phyloP scores from a whole-genome alignment of 768 basidiomycete species.

The Naganishia vaughanmartiniae region DNA sequence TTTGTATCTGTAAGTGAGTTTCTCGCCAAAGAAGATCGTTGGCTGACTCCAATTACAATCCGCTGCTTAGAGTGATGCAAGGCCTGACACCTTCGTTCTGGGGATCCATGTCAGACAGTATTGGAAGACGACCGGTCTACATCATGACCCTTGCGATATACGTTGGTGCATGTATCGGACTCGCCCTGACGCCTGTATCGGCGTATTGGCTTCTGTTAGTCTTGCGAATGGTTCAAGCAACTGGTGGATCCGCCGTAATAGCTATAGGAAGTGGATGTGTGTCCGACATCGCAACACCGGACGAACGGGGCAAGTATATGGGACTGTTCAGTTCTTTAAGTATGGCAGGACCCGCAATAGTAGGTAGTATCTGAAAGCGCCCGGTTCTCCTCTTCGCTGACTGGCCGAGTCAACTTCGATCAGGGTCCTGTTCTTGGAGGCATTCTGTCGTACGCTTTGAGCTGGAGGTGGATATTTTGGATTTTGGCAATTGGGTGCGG shows the following conservation, averaged over 20 bases:
- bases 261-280: slow-evolving; percentile 78
- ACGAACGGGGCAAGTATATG: slow-evolving; percentile 71
- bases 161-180: slow-evolving; percentile 64
- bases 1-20: slow-evolving; percentile 60
- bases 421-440: slow-evolving; percentile 58
- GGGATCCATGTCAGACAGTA: slow-evolving; percentile 62
- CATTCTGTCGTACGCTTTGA: slow-evolving; percentile 59
- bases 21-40: not conserved
- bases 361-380: slow-evolving; percentile 1
- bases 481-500: slow-evolving; percentile 43
- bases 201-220: slow-evolving; percentile 77
- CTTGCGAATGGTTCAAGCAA: slow-evolving; percentile 74
- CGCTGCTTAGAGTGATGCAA: slow-evolving; percentile 37
- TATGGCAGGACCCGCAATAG: slow-evolving; percentile 40
- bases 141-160: slow-evolving; percentile 65
- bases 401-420: not conserved
- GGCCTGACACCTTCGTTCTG: slow-evolving; percentile 59
- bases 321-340: slow-evolving; percentile 59
- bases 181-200: slow-evolving; percentile 59
- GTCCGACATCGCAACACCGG: slow-evolving; percentile 69
- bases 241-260: slow-evolving; percentile 74
- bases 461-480: slow-evolving; percentile 59
- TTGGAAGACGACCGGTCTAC: slow-evolving; percentile 48
- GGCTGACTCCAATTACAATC: slow-evolving; percentile 1
- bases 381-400: slow-evolving; percentile 42